Percentiles rank a stretch among this genome's conserved stretches.
phyloP scores from a whole-genome alignment of 192 early-diverging fungal species.

The Gigaspora rosea region DNA sequence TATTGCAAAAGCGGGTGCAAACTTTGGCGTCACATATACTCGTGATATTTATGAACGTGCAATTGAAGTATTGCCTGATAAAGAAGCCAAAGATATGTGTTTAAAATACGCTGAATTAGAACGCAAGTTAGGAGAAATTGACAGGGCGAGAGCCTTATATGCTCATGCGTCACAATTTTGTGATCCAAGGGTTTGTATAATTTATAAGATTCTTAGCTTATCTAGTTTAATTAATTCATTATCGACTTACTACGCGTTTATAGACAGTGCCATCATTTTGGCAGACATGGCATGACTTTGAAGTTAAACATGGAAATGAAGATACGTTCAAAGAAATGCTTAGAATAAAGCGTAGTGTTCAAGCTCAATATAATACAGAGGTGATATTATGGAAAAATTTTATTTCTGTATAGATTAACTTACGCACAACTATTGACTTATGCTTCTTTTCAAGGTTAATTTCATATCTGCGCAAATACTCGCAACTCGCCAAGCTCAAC shows the following conservation, averaged over 20 bases:
- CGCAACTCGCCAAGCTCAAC: constrained; percentile 29
- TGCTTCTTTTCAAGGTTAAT: constrained; percentile 25
- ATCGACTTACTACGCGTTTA: constrained; percentile 13
- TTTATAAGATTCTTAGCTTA: not conserved
- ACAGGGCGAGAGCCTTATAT: constrained; percentile 88
- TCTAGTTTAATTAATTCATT: not conserved
- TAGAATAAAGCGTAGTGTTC: constrained; percentile 85
- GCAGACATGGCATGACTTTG: constrained; percentile 94
- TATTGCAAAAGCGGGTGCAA: constrained; percentile 82
- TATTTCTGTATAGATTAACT: not conserved
- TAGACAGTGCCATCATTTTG: constrained; percentile 70
- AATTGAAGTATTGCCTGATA: constrained; percentile 82
- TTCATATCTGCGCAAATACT: constrained; percentile 36
- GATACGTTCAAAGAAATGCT: constrained; percentile 99
- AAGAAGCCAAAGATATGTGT: constrained; percentile 73
- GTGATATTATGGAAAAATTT: constrained; percentile 42
- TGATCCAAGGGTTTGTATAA: constrained; percentile 70
- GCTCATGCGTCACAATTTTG: constrained; percentile 85
- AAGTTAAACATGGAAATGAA: constrained; percentile 96
- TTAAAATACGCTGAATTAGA: constrained; percentile 87
- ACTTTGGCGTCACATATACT: constrained; percentile 83
- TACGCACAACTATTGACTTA: not conserved
- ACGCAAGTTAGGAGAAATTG: constrained; percentile 89
- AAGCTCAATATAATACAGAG: constrained; percentile 84
- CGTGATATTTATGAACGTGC: constrained; percentile 95